phyloP scores from a whole-genome alignment of 2,329 filamentous ascomycete species.

The Xylaria multiplex region DNA sequence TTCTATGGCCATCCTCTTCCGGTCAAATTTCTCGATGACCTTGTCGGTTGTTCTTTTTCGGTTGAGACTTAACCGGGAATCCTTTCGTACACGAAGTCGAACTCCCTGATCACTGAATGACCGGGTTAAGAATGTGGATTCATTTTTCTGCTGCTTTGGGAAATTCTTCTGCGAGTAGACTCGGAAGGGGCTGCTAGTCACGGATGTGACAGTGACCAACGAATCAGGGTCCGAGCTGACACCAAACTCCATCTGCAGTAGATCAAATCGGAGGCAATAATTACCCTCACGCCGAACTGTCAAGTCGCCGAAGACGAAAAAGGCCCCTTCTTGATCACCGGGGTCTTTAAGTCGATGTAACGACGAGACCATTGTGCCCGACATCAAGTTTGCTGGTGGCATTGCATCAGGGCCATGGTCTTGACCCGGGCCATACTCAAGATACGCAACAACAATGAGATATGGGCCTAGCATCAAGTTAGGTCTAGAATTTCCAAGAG shows the following conservation, averaged over 20 bases:
- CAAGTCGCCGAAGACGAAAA: slow-evolving; percentile 91
- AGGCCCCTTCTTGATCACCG: slow-evolving; percentile 80
- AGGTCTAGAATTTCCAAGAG: slow-evolving; percentile 21
- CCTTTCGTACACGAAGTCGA: slow-evolving; percentile 82
- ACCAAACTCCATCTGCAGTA: slow-evolving; percentile 73
- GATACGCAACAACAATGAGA: slow-evolving; percentile 47
- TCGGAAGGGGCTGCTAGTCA: slow-evolving; percentile 67
- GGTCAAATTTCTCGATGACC: slow-evolving; percentile 42
- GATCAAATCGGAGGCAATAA: slow-evolving; percentile 78
- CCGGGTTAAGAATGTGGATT: slow-evolving; percentile 80
- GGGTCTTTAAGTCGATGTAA: slow-evolving; percentile 83
- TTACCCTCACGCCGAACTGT: slow-evolving; percentile 79
- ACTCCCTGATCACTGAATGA: slow-evolving; percentile 90
- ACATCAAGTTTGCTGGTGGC: slow-evolving; percentile 62
- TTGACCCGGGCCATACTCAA: slow-evolving; percentile 54
- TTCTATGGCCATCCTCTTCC: slow-evolving; percentile 35
- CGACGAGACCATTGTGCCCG: slow-evolving; percentile 81
- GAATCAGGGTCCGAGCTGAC: slow-evolving; percentile 39
- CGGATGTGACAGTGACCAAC: slow-evolving; percentile 47
- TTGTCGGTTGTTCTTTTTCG: slow-evolving; percentile 55
- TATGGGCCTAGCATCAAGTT: slow-evolving; percentile 45
- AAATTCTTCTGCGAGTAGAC: slow-evolving; percentile 75
- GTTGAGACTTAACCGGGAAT: slow-evolving; percentile 70
- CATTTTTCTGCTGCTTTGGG: slow-evolving; percentile 75
- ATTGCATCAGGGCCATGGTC: slow-evolving; percentile 53